These are phyloP conservation scores for Podaxis sp. DNA, from an alignment of 768 basidiomycete genomes.

Conservation along the genomic window DNA sequence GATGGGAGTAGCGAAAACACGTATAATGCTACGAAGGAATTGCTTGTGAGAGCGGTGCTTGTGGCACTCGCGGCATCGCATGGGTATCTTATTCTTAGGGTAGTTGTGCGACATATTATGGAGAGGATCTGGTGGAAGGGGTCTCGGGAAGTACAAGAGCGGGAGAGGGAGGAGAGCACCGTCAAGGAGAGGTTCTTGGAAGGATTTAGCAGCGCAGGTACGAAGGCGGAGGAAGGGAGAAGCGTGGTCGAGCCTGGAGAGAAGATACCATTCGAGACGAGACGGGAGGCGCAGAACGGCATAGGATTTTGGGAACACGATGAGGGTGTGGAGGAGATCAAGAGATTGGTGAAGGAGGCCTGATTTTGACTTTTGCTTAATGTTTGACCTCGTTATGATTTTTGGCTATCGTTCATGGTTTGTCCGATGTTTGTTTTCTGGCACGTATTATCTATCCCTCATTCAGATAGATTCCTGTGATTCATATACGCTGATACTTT, in stretches of 20 bases:
- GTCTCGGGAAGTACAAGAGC: conserved; percentile 61
- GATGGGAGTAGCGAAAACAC: conserved; percentile 22
- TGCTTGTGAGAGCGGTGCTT: conserved; percentile 64
- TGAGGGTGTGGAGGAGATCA: conserved; percentile 74
- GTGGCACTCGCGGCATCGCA: conserved; percentile 86
- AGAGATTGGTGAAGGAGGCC: conserved; percentile 60
- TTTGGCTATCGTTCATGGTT: too few relatives aligned
- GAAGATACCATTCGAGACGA: conserved; percentile 18
- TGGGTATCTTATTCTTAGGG: conserved; percentile 71
- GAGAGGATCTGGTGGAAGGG: conserved; percentile 79
- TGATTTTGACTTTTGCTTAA: conserved; percentile 20
- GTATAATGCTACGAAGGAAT: conserved; percentile 42
- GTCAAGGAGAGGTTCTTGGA: conserved; percentile 41
- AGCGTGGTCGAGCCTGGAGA: conserved; percentile 17
- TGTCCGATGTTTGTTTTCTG: background rate
- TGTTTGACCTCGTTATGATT: background rate
- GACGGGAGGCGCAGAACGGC: conserved; percentile 12
- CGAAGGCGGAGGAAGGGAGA: conserved; percentile 19
- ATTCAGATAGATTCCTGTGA: too few relatives aligned
- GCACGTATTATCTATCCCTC: too few relatives aligned
- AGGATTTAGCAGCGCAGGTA: conserved; percentile 17
- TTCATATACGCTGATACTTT: too few relatives aligned
- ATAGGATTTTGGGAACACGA: conserved; percentile 67
- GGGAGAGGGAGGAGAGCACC: conserved; percentile 53
- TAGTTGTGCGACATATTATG: conserved; percentile 63